Conservation (phyloP, 1,139 yeast genomes). For the Debaryomyces fabryi region DNA sequence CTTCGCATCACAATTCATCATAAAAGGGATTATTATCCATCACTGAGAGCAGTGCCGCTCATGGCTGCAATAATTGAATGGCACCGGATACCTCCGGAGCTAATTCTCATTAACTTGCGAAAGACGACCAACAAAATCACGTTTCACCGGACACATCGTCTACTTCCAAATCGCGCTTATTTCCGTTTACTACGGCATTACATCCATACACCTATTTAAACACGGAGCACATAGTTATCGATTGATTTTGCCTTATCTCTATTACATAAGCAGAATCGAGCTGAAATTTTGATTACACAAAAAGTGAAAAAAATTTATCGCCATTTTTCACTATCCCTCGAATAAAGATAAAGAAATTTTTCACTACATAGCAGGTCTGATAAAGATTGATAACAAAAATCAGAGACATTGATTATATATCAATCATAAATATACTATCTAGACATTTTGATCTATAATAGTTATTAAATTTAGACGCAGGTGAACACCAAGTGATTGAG, state of each 20-base stretch:
- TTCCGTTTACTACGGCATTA: background rate
- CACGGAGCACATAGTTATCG: background rate
- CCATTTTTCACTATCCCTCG: conserved; percentile 10
- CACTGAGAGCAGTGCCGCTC: background rate
- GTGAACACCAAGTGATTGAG: background rate
- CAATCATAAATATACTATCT: background rate
- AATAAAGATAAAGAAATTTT: conserved; percentile 10
- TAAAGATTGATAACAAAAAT: conserved; percentile 3
- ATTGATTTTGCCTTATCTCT: conserved; percentile 3
- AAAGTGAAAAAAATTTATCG: conserved; percentile 8
- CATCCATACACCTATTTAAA: background rate
- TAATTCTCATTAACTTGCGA: background rate
- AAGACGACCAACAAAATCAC: background rate
- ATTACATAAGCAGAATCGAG: conserved; percentile 8
- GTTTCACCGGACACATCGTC: background rate
- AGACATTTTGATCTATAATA: background rate
- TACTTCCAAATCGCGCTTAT: background rate
- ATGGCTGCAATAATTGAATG: background rate
- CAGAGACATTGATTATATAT: background rate
- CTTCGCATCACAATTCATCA: background rate
- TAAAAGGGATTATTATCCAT: background rate
- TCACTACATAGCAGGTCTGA: background rate
- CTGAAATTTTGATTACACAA: conserved; percentile 4
- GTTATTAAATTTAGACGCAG: background rate
- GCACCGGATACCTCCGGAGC: background rate